phyloP scores from a whole-genome alignment of 306 rosid species.

The Inga leiocalycina region DNA sequence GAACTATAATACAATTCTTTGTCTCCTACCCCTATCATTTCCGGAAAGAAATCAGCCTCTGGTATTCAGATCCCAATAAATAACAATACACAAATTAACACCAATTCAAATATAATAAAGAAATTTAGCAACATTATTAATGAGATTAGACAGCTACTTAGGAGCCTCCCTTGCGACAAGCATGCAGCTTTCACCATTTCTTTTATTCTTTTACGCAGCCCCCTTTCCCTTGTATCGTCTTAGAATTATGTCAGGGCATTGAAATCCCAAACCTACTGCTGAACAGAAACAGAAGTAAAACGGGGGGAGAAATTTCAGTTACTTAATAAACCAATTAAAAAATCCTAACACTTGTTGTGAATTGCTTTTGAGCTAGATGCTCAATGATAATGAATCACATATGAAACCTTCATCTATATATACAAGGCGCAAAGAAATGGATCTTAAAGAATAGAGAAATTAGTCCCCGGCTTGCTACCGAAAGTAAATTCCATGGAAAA shows the following conservation, averaged over 20 bases:
- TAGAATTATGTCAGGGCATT: conserved; percentile 7
- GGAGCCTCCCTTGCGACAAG: conserved; percentile 21
- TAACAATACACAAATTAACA: conserved; percentile 15
- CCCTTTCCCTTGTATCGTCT: conserved; percentile 15
- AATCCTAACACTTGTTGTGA: neutral
- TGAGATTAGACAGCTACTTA: neutral
- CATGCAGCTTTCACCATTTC: conserved; percentile 21
- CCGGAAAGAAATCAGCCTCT: neutral
- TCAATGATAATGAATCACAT: neutral
- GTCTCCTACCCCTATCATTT: neutral
- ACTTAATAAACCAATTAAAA: neutral
- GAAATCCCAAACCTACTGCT: conserved; percentile 25
- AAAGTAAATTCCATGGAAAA: neutral
- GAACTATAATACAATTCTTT: neutral
- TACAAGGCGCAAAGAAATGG: neutral
- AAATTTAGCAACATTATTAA: conserved; percentile 8
- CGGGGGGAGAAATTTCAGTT: neutral
- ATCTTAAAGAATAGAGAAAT: neutral
- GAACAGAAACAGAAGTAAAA: conserved; percentile 4
- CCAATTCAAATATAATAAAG: conserved; percentile 7
- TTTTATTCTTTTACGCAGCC: conserved; percentile 13
- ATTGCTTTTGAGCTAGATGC: neutral
- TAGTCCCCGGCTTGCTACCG: neutral
- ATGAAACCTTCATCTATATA: neutral
- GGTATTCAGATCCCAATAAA: neutral